Evolutionary conservation across 306 rosid species (phyloP), one percentile per base, ranked within the genome.

Genomic region (Quercus bicolor): DNA sequence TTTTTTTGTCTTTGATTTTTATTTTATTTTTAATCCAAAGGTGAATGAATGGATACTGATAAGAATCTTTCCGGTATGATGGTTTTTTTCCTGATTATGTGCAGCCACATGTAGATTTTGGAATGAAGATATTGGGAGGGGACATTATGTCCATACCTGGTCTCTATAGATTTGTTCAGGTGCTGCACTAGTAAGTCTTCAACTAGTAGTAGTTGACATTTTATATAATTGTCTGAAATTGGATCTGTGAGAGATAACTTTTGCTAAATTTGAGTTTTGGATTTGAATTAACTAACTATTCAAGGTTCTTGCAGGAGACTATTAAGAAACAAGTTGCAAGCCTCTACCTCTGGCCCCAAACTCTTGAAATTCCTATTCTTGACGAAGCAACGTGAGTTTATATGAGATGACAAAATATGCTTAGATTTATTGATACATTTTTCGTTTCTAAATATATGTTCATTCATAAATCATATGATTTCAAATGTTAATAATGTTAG

Each of bases 51-150:
- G n/a, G 52, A n/a, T 37, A 62, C 12, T 19, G 9, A 72, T 72
- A 59, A 76, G 75, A 75, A 81, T 51, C 51, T 10, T 66, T 76
- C 16, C 45, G 56, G 16, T 60, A 34, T 79, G 60, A 79, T 73
- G 68, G 33, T 48, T 71, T 28, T 28, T 28, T 40, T 62, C 53
- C 13, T 75, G 43, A 70, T 78, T 26, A 23, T 70, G 6, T 88
- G 80, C 91, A 94, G 98, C 98, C 97, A 31, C 95, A 87, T 72
- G 88, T 94, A 56, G 98, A 94, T 81, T 94, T 94, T 62, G 98
- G 98, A 74, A 60, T 92, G 86, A 88, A 86, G 64, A 73, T 94
- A 87, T 80, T 86, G 62, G 98, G 98, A 87, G 98, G 90, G 76
- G 98, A 94, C 82, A 28, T 90, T 78, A 92, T 94, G 98, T 84